Percentiles rank a stretch among this genome's conserved stretches.
These are phyloP conservation scores for Oenanthe javanica DNA, from an alignment of 140 eudicot genomes.

Conservation along the genomic window DNA sequence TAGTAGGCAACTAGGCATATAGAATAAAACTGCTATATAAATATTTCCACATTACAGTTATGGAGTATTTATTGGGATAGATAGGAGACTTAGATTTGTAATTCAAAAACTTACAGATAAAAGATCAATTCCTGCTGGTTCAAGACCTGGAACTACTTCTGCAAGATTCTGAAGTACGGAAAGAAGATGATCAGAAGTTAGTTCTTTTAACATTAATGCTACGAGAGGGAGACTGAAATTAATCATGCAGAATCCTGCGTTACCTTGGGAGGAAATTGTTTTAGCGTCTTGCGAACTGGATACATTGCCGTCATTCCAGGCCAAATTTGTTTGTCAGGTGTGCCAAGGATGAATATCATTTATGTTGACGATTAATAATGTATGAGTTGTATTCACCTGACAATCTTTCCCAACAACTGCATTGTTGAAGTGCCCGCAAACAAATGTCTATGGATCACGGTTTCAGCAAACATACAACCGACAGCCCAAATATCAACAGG, in stretches of 20 bases:
- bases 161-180: not conserved
- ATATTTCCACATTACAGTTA: not conserved
- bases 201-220: not conserved
- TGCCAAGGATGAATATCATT: constrained; percentile 1
- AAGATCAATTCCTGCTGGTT: constrained; percentile 9
- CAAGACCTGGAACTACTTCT: not conserved
- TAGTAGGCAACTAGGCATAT: not conserved
- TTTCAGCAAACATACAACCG: constrained; percentile 8
- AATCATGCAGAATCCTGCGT: not conserved
- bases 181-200: not conserved
- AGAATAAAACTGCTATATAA: not conserved
- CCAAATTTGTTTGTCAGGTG: constrained; percentile 11
- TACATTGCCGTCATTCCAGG: constrained; percentile 5
- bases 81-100: not conserved
- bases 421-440: not conserved
- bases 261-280: constrained; percentile 1
- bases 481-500: constrained; percentile 12
- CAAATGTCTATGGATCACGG: not conserved
- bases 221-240: too few relatives aligned
- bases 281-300: not conserved
- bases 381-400: not conserved
- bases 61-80: not conserved
- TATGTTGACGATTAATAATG: not conserved
- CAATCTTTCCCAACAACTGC: not conserved
- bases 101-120: not conserved